Conservation (phyloP, 2,329 filamentous ascomycete genomes). For the Aureobasidium uvarum region DNA sequence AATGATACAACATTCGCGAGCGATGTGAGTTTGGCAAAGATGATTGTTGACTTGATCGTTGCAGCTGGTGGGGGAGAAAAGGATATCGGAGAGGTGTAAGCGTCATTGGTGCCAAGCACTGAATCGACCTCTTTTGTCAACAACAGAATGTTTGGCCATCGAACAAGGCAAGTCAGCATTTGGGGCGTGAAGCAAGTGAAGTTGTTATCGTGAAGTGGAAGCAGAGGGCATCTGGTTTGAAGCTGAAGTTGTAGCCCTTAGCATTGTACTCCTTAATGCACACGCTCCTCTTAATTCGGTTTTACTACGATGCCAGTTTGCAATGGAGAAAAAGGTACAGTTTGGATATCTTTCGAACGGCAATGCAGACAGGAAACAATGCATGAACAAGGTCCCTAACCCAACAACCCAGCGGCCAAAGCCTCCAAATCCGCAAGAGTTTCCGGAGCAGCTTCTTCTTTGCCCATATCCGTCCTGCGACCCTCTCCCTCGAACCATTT, state of each 20-base stretch:
- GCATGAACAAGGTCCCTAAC: neutral
- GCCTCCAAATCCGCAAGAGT: constrained; percentile 77
- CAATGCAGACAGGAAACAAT: neutral
- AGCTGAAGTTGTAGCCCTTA: no score
- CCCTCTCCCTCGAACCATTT: constrained; percentile 72
- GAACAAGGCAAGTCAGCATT: neutral
- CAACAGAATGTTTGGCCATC: neutral
- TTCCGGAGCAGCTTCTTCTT: constrained; percentile 66
- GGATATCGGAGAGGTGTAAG: neutral
- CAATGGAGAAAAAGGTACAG: neutral
- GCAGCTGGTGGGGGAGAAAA: neutral
- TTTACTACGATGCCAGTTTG: no score
- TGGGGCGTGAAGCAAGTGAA: no score
- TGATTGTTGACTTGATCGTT: neutral
- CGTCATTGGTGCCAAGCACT: neutral
- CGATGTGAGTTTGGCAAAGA: neutral
- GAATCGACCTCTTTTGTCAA: neutral
- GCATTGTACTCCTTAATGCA: no score
- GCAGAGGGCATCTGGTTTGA: no score
- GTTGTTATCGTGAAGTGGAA: neutral
- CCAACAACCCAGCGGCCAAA: constrained; percentile 68
- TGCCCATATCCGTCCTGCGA: constrained; percentile 47
- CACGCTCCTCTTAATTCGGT: no score
- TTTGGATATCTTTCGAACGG: constrained; percentile 1
- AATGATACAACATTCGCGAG: neutral